phyloP scores from a whole-genome alignment of 257 asterid species.

The Cruciata laevipes region DNA sequence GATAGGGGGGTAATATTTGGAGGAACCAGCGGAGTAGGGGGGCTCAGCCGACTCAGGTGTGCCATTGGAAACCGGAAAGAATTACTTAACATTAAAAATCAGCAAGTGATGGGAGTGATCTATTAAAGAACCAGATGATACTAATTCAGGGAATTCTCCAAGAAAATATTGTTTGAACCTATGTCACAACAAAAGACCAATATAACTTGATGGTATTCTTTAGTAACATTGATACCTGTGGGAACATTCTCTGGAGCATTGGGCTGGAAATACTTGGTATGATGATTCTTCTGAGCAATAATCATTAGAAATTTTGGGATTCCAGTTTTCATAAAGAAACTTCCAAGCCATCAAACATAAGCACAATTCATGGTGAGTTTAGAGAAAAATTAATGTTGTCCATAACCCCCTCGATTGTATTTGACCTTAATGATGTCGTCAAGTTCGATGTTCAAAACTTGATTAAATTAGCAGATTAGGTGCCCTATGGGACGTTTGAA shows the following conservation, averaged over 20 bases:
- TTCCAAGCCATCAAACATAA: conserved; percentile 49
- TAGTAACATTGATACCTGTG: no score
- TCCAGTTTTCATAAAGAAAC: conserved; percentile 68
- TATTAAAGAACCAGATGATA: no score
- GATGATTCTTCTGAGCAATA: conserved; percentile 88
- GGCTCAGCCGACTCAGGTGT: conserved; percentile 40
- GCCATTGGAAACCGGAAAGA: conserved; percentile 16
- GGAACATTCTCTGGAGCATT: conserved; percentile 68
- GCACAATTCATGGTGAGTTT: background rate
- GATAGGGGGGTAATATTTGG: conserved; percentile 55
- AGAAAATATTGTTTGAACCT: no score
- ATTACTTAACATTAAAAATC: no score
- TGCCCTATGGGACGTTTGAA: background rate
- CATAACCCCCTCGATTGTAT: background rate
- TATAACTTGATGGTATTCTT: no score
- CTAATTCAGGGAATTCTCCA: no score
- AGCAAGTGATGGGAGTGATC: no score
- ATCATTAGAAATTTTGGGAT: conserved; percentile 72
- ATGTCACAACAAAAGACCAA: no score
- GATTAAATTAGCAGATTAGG: conserved; percentile 29
- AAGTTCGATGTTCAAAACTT: conserved; percentile 72
- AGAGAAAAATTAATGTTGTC: no score
- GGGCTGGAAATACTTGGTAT: conserved; percentile 74
- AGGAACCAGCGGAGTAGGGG: conserved; percentile 85
- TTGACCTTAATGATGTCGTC: conserved; percentile 71